Evolutionary conservation across 768 basidiomycete genomes (phyloP), one percentile per base, ranked within the genome.

Genomic region (Hebeloma cylindrosporum): DNA sequence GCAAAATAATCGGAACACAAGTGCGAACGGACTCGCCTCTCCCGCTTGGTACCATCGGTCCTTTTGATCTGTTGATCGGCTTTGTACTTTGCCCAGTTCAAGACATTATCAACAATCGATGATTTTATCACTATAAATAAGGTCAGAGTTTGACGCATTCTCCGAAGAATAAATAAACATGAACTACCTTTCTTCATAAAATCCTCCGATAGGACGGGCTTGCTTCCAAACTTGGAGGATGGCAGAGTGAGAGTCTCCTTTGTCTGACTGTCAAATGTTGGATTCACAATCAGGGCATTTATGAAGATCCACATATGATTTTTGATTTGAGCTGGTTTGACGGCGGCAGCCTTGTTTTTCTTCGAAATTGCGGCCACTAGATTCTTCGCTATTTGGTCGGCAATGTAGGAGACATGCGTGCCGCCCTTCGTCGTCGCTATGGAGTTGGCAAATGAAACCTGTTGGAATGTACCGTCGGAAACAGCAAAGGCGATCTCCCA

Each of bases 251-350:
- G 69, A 3, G 84, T 88, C 64, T 99, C 96, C 71, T 99, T 99
- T 27, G 96, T 97, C 66, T 99, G 96, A 75, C 91, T 93, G 75
- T 99, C 95, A 67, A 99, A 99, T 1, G 93, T 91, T 7, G 96
- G 95, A 60, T 99, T 99, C 70, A 95, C 94, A 53, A 99, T 85
- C 48, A 96, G 73, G 10, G 91, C 83, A 58, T 97, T 98, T 60
- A 99, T 84, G 59, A 98, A 99, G 42, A 99, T 78, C 92, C 91
- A 94, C 83, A 99, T 93, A 61, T 99, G 94, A 58, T 87, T 93
- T 74, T 92, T 95, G 70, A 98, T 85, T 68, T 96, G 93, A 41
- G 83, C 79, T 11, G 90, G 78, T 64, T 97, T 98, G 58, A 98
- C 87, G 1, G 87, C 78, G n/a, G 93, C 92, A 2, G 76, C 92